Evolutionary conservation across 257 asterid genomes (phyloP).

Genomic region (Capsicum baccatum): DNA sequence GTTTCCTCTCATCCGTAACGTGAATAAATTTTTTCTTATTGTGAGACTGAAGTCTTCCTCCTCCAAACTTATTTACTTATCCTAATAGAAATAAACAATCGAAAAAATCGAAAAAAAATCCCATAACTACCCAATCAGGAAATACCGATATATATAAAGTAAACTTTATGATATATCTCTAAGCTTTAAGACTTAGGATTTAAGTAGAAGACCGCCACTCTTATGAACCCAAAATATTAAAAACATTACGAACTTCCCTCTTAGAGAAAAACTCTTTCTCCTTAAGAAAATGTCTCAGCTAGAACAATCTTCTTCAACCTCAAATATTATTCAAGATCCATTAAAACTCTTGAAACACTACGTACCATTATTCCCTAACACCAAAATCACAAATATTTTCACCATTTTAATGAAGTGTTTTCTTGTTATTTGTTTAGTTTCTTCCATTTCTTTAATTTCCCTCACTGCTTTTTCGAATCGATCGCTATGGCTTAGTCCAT

Average conservation of each 20-base stretch:
- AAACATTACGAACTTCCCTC: too few species aligned
- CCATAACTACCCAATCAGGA: not conserved
- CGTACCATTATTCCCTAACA: constrained; percentile 13
- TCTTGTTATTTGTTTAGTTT: constrained; percentile 45
- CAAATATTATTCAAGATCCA: constrained; percentile 34
- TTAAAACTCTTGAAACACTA: constrained; percentile 38
- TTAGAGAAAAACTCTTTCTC: too few species aligned
- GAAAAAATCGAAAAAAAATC: not conserved
- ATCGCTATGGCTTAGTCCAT: constrained; percentile 29
- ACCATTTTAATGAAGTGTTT: constrained; percentile 51
- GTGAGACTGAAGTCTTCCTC: not conserved
- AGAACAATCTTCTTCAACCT: constrained; percentile 6
- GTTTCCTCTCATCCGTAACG: too few species aligned
- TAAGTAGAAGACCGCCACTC: not conserved
- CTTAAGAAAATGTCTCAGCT: constrained; percentile 32
- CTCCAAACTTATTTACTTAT: not conserved
- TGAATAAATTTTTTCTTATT: too few species aligned
- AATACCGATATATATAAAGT: not conserved
- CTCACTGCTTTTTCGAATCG: constrained; percentile 49
- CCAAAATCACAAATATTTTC: constrained; percentile 27
- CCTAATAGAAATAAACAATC: not conserved
- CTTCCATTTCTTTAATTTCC: constrained; percentile 45
- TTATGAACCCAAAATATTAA: not conserved
- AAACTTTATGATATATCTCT: not conserved
- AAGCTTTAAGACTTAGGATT: not conserved